Percentiles rank a stretch among this genome's conserved stretches.
Evolutionary conservation across 73 alveolate genomes (phyloP).

Genomic region (Blepharisma stoltei): DNA sequence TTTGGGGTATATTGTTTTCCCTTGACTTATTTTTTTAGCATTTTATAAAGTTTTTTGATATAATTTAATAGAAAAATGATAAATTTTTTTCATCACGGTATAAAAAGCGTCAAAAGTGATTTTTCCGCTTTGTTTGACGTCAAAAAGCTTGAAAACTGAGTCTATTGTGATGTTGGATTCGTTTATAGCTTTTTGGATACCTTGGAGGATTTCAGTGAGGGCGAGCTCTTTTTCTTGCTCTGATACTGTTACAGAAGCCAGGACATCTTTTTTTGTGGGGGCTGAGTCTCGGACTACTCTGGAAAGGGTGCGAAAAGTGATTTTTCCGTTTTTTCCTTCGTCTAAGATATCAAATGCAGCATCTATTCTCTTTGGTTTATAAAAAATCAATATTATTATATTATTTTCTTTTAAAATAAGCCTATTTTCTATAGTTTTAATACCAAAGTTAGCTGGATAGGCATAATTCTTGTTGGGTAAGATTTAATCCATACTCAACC

Average conservation of each 20-base stretch:
- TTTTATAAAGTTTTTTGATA: no score
- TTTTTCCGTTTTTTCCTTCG: background rate
- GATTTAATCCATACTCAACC: background rate
- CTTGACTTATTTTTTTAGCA: no score
- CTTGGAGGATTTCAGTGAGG: background rate
- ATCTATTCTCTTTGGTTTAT: no score
- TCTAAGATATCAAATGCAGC: background rate
- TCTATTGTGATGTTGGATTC: conserved; percentile 12
- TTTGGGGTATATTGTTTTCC: no score
- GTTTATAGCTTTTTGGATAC: background rate
- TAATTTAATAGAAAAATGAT: no score
- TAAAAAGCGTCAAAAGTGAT: background rate
- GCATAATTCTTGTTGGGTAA: background rate
- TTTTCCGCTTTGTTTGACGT: background rate
- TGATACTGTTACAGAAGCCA: background rate
- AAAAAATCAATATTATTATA: no score
- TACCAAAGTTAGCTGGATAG: no score
- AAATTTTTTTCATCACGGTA: background rate
- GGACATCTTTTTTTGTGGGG: background rate
- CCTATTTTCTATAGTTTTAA: no score
- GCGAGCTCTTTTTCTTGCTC: background rate
- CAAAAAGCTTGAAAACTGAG: background rate
- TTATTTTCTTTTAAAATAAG: no score
- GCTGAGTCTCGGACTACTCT: background rate
- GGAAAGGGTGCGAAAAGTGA: background rate